Evolutionary conservation across 2,329 filamentous ascomycete genomes (phyloP).

Genomic region (Curvularia verruculosa): DNA sequence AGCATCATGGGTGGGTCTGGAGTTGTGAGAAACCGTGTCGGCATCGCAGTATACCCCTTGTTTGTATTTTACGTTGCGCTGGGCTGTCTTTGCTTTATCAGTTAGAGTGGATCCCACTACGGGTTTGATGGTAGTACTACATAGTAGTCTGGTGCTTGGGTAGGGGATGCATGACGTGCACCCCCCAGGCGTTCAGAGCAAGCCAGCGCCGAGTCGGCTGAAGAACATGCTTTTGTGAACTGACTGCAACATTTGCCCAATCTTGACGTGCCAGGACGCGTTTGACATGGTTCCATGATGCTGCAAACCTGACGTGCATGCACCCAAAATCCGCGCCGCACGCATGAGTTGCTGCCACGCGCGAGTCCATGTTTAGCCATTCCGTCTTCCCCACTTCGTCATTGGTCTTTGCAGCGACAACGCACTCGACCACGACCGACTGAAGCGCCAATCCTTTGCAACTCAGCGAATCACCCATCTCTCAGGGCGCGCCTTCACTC

Average conservation of each 20-base stretch:
- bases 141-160: background rate
- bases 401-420: constrained; percentile 38
- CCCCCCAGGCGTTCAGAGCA: constrained; percentile 17
- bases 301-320: constrained; percentile 10
- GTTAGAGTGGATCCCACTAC: constrained; percentile 57
- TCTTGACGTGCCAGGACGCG: background rate
- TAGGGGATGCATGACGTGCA: constrained; percentile 1
- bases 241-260: background rate
- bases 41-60: constrained; percentile 90
- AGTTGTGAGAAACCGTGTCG: constrained; percentile 92
- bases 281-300: background rate
- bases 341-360: constrained; percentile 16
- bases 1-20: constrained; percentile 96
- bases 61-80: constrained; percentile 94
- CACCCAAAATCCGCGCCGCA: constrained; percentile 8
- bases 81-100: constrained; percentile 96
- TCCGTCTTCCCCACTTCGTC: constrained; percentile 34
- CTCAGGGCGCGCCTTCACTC: constrained; percentile 24
- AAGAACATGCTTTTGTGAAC: background rate
- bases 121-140: constrained; percentile 15
- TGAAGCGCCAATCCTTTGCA: constrained; percentile 35
- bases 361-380: constrained; percentile 26
- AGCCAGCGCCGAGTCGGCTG: background rate
- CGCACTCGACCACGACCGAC: constrained; percentile 29
- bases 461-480: constrained; percentile 29